Percentiles rank a stretch among this genome's conserved stretches.
phyloP scores from a whole-genome alignment of 2,329 filamentous ascomycete genomes.

The Diplodia scrobiculata region DNA sequence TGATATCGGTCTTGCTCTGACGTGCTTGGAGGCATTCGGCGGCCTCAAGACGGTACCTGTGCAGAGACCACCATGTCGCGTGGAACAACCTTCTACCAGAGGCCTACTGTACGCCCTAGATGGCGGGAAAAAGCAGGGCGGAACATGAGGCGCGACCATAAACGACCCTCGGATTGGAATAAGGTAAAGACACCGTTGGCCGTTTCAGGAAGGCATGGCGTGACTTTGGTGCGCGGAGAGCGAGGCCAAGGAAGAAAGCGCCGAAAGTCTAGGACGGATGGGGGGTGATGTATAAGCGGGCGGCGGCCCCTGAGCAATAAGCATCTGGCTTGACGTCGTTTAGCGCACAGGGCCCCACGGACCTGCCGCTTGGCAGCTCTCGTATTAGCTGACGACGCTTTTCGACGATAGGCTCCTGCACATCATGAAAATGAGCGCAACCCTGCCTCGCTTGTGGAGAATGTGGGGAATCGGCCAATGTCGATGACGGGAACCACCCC shows the following conservation, averaged over 20 bases:
- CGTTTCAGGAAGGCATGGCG: conserved; percentile 25
- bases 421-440: conserved; percentile 14
- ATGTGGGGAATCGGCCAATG: conserved; percentile 11
- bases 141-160: neutral
- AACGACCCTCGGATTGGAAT: conserved; percentile 1
- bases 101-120: neutral
- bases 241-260: conserved; percentile 15
- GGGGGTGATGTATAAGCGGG: conserved; percentile 17
- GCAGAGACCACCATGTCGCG: conserved; percentile 5
- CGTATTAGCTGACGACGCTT: conserved; percentile 26
- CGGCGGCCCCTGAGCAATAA: conserved; percentile 21
- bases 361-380: conserved; percentile 17
- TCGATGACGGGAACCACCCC: conserved; percentile 18
- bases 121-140: conserved; percentile 12
- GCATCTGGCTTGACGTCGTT: neutral
- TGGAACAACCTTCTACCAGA: conserved; percentile 5
- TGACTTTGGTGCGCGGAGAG: conserved; percentile 1
- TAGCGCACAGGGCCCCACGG: conserved; percentile 6
- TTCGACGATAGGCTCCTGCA: conserved; percentile 24
- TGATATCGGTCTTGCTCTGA: conserved; percentile 21
- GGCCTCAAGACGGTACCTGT: conserved; percentile 19
- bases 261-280: conserved; percentile 9
- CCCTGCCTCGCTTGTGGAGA: conserved; percentile 17
- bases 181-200: neutral
- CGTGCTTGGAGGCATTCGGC: conserved; percentile 7